These are phyloP conservation scores for Jaapia argillacea DNA, from an alignment of 768 basidiomycete species.

Conservation along the genomic window DNA sequence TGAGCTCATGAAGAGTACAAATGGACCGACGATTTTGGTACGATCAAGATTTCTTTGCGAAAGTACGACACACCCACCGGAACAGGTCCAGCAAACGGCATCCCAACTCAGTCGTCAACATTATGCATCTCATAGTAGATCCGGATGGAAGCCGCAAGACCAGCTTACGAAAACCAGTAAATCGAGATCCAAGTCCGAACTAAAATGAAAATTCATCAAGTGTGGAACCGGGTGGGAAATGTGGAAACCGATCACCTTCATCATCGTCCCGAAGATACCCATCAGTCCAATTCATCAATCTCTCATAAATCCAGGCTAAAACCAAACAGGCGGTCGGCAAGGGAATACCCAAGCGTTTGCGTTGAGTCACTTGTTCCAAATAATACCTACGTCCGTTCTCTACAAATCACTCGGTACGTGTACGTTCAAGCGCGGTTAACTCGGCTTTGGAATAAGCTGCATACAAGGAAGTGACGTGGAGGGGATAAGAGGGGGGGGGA, in stretches of 20 bases:
- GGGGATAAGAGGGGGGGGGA: constrained; percentile 16
- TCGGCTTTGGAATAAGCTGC: constrained; percentile 19
- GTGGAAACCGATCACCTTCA: constrained; percentile 26
- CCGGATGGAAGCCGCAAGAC: constrained; percentile 18
- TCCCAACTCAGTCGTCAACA: background rate
- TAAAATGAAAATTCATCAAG: constrained; percentile 19
- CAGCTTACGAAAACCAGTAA: constrained; percentile 24
- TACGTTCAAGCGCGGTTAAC: constrained; percentile 13
- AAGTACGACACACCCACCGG: constrained; percentile 22
- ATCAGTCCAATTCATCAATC: constrained; percentile 26
- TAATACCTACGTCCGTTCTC: constrained; percentile 17
- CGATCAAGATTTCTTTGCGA: constrained; percentile 14
- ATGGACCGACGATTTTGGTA: constrained; percentile 11
- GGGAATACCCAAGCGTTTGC: constrained; percentile 33
- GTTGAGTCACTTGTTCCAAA: constrained; percentile 18
- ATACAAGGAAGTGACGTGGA: constrained; percentile 2
- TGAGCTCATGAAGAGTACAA: background rate
- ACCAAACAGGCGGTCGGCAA: constrained; percentile 51
- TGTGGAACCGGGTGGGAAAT: background rate
- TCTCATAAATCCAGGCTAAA: constrained; percentile 28
- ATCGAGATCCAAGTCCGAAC: constrained; percentile 26
- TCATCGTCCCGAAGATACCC: constrained; percentile 48
- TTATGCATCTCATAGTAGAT: constrained; percentile 22
- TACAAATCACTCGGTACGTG: constrained; percentile 10
- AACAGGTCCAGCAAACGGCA: constrained; percentile 4